Conservation (phyloP, 768 basidiomycete species). For the Tricholoma hemisulphureum region DNA sequence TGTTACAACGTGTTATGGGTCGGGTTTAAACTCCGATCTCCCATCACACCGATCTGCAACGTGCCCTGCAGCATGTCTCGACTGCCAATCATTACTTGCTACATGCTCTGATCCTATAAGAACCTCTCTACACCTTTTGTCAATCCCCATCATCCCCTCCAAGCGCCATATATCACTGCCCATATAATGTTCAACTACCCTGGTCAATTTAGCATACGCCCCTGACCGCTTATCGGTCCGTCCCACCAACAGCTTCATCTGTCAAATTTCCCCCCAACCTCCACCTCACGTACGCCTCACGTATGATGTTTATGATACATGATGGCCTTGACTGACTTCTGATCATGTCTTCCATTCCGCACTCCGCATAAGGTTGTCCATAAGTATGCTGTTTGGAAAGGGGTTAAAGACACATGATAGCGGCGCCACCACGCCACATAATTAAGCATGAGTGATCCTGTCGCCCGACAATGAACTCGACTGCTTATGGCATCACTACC, state of each 20-base stretch:
- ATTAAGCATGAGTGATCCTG: not conserved
- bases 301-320: no score
- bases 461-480: not conserved
- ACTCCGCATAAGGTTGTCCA: no score
- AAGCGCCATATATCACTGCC: no score
- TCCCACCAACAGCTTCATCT: not conserved
- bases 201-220: no score
- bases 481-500: not conserved
- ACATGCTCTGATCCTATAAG: not conserved
- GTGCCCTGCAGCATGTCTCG: slow-evolving; percentile 41
- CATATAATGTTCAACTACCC: no score
- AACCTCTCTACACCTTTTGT: no score
- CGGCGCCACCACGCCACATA: not conserved
- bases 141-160: no score
- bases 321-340: not conserved
- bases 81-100: slow-evolving; percentile 1
- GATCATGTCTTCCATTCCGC: not conserved
- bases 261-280: not conserved
- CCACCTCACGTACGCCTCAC: not conserved
- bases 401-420: not conserved
- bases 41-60: slow-evolving; percentile 27
- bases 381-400: not conserved
- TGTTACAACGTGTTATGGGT: slow-evolving; percentile 16
- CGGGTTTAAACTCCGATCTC: slow-evolving; percentile 19
- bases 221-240: not conserved